These are phyloP conservation scores for Phoma sp. DNA, from an alignment of 2,329 filamentous ascomycete species.

Conservation along the genomic window DNA sequence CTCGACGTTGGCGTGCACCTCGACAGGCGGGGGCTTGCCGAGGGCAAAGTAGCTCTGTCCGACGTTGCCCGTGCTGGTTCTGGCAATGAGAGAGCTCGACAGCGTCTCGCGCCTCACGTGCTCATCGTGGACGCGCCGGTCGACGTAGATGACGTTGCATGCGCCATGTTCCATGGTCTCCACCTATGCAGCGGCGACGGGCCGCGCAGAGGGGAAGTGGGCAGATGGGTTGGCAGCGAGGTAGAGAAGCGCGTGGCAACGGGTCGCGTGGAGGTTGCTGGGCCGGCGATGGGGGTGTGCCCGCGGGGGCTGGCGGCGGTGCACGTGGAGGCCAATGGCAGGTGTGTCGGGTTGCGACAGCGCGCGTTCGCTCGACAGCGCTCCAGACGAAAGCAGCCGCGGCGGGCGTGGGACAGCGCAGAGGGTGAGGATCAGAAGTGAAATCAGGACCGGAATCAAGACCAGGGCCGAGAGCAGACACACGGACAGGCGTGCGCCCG, in stretches of 20 bases:
- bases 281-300: conserved; percentile 6
- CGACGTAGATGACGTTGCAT: conserved; percentile 54
- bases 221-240: conserved; percentile 30
- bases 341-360: background rate
- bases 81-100: conserved; percentile 41
- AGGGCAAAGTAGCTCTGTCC: conserved; percentile 46
- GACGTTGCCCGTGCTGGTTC: conserved; percentile 42
- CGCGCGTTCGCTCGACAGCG: conserved; percentile 13
- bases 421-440: background rate
- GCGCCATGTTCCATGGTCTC: conserved; percentile 53
- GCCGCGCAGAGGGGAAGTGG: conserved; percentile 38
- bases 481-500: conserved; percentile 22
- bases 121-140: conserved; percentile 51
- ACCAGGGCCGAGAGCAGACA: background rate
- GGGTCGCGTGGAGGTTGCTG: conserved; percentile 11
- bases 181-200: conserved; percentile 40
- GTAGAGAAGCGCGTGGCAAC: conserved; percentile 7
- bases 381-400: conserved; percentile 17
- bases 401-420: conserved; percentile 26
- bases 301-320: conserved; percentile 11
- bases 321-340: conserved; percentile 24
- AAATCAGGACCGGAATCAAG: too few relatives aligned
- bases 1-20: conserved; percentile 50
- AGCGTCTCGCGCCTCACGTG: conserved; percentile 47
- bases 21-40: conserved; percentile 38